phyloP scores from a whole-genome alignment of 2,329 filamentous ascomycete genomes.

The Diaporthe sp. region DNA sequence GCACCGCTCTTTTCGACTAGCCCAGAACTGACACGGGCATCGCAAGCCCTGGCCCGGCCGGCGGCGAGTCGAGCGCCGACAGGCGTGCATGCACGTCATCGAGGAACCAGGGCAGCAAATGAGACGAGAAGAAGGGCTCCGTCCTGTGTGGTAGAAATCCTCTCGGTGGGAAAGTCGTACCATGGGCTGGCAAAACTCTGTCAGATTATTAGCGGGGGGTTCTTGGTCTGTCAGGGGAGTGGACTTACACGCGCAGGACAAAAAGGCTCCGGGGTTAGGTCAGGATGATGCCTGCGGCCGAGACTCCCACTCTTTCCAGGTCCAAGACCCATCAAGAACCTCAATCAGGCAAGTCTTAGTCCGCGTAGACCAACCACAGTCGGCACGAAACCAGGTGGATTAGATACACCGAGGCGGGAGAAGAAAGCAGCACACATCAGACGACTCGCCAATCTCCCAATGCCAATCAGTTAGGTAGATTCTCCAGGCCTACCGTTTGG shows the following conservation, averaged over 20 bases:
- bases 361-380: background rate
- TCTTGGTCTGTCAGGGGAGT: background rate
- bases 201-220: background rate
- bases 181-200: conserved; percentile 19
- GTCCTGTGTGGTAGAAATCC: background rate
- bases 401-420: background rate
- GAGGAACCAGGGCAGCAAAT: conserved; percentile 10
- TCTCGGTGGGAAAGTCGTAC: background rate
- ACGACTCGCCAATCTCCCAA: background rate
- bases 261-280: background rate
- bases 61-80: conserved; percentile 3
- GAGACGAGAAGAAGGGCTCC: background rate
- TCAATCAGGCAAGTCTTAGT: background rate
- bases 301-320: background rate
- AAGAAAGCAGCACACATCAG: background rate
- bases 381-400: background rate
- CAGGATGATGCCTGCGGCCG: conserved; percentile 17
- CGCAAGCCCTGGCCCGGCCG: conserved; percentile 2
- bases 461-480: background rate
- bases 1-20: background rate
- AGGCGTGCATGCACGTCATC: conserved; percentile 6
- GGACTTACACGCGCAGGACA: background rate
- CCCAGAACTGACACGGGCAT: background rate
- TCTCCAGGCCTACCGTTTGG: background rate
- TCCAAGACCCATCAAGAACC: background rate